Evolutionary conservation across 306 rosid genomes (phyloP), one percentile per base, ranked within the genome.

Genomic region (Arachis stenosperma): DNA sequence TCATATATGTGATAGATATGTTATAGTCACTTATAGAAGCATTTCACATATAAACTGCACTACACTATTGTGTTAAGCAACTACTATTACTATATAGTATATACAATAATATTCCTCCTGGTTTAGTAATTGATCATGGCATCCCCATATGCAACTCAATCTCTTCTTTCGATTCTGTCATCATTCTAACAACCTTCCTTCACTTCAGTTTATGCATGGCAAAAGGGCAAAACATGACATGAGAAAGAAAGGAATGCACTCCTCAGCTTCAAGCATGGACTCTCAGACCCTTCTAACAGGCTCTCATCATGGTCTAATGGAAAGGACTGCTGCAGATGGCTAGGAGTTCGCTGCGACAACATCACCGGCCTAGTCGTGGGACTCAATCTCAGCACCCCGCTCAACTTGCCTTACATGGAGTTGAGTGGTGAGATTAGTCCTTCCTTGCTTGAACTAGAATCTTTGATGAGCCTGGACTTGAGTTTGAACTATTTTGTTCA

Each of bases 251-350:
- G 30, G 27, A 50, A 64, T 33, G 82, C 61, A 1, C 78, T 78
- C 30, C 82, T 78, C 43, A 78, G 73, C 47, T 71, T 78, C 78
- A 78, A 78, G 77, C 69, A 64, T 33, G 62, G 68, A 55, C 48
- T 78, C 39, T 11, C 37, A 54, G 73, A 78, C 72, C 68, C 61
- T 44, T 55, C 73, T 22, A 64, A 57, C 54, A 64, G 61, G 46
- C 73, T 70, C 65, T 70, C 77, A 46, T 44, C 82, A 8, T 78
- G 82, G 82, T 54, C 77, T 55, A 67, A 22, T 5, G 7, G 63
- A 54, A 17, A 5, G 2, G 72, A 78, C 17, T 78, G 77, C 6
- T 78, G 82, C 27, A 39, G 22, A 42, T 78, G 82, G 82, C 33
- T 1, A 33, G 77, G 82, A 33, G 57, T 78, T 56, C 14, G 3